phyloP scores from a whole-genome alignment of 2,329 filamentous ascomycete genomes.

The Aspergillus luchuensis region DNA sequence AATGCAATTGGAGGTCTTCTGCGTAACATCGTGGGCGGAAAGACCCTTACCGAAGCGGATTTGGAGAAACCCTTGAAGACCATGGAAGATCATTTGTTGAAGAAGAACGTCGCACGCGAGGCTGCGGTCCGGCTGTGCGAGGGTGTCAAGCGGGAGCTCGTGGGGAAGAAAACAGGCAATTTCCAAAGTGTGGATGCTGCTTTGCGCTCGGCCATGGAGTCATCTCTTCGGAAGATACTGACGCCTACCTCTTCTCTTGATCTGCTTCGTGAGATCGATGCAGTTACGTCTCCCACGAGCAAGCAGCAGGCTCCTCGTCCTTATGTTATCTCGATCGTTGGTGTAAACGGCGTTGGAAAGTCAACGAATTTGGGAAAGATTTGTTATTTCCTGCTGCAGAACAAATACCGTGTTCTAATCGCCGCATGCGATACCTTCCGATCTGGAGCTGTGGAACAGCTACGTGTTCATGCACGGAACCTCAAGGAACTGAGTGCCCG shows the following conservation, averaged over 20 bases:
- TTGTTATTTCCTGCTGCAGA: slow-evolving; percentile 95
- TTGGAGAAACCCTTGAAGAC: slow-evolving; percentile 89
- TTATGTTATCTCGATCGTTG: slow-evolving; percentile 97
- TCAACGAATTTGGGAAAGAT: slow-evolving; percentile 98
- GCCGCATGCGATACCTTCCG: slow-evolving; percentile 96
- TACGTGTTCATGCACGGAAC: slow-evolving; percentile 92
- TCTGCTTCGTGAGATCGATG: slow-evolving; percentile 87
- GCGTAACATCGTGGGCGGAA: slow-evolving; percentile 91
- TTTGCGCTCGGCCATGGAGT: slow-evolving; percentile 84
- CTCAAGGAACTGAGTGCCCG: slow-evolving; percentile 83
- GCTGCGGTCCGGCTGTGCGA: slow-evolving; percentile 89
- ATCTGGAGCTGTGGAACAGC: slow-evolving; percentile 93
- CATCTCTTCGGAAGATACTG: slow-evolving; percentile 89
- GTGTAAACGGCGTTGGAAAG: slow-evolving; percentile 97
- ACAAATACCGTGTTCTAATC: slow-evolving; percentile 92
- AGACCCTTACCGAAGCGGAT: slow-evolving; percentile 84
- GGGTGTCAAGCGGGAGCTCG: slow-evolving; percentile 83
- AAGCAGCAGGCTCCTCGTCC: slow-evolving; percentile 70
- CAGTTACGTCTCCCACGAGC: slow-evolving; percentile 67
- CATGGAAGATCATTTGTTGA: slow-evolving; percentile 92
- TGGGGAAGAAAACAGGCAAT: slow-evolving; percentile 86
- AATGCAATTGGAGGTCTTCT: slow-evolving; percentile 86
- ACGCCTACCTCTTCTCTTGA: slow-evolving; percentile 95
- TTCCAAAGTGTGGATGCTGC: slow-evolving; percentile 87
- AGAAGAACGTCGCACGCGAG: slow-evolving; percentile 95